phyloP scores from a whole-genome alignment of 352 stramenopile genomes.

The Phytophthora tubulina region DNA sequence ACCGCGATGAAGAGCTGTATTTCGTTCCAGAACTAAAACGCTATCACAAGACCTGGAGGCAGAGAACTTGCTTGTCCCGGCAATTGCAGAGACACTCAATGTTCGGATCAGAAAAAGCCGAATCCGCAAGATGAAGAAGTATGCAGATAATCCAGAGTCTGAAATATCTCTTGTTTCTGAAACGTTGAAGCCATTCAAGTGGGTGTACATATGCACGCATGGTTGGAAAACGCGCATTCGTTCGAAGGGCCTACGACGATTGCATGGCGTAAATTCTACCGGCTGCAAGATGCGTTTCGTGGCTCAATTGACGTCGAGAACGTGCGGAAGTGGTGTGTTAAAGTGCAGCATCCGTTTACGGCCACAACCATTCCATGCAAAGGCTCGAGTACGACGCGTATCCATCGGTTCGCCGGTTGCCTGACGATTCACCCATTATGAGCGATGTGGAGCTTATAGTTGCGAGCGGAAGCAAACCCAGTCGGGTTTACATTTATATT shows the following conservation, averaged over 20 bases:
- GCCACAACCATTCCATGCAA: slow-evolving; percentile 3
- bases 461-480: slow-evolving; percentile 3
- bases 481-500: slow-evolving; percentile 39
- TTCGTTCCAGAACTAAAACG: not conserved
- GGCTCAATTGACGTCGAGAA: slow-evolving; percentile 1
- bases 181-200: slow-evolving; percentile 1
- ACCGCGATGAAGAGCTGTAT: not conserved
- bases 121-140: slow-evolving; percentile 4
- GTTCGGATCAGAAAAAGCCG: not conserved
- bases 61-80: not conserved
- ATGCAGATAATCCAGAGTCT: not conserved
- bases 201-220: slow-evolving; percentile 21
- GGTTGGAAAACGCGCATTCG: slow-evolving; percentile 4
- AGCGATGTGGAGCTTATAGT: slow-evolving; percentile 13
- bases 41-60: not conserved
- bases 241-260: not conserved
- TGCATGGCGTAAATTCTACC: not conserved
- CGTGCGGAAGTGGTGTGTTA: not conserved
- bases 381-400: not conserved
- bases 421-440: not conserved
- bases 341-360: not conserved
- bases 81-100: not conserved
- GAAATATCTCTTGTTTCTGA: slow-evolving; percentile 6
- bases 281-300: not conserved
- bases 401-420: not conserved